Evolutionary conservation across 768 basidiomycete genomes (phyloP).

Genomic region (Auriculariales sp.): DNA sequence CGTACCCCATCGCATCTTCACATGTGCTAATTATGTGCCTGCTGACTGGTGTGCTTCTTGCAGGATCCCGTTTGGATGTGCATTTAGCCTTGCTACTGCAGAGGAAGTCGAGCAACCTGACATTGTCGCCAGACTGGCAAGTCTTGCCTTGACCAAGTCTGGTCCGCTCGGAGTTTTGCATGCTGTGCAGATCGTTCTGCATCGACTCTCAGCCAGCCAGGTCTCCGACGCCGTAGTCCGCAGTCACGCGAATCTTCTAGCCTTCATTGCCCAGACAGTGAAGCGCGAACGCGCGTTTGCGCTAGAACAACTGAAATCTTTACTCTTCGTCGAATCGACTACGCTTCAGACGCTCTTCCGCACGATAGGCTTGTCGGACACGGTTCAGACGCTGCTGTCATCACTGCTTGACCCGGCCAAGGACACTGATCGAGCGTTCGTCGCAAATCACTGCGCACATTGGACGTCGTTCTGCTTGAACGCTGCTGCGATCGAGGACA

Average conservation of each 20-base stretch:
- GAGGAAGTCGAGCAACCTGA: slow-evolving; percentile 10
- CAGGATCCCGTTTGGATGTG: slow-evolving; percentile 26
- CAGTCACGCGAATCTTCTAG: slow-evolving; percentile 18
- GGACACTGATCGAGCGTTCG: slow-evolving; percentile 22
- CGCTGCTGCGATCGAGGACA: slow-evolving; percentile 8
- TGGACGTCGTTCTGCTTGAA: slow-evolving; percentile 23
- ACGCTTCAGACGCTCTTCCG: slow-evolving; percentile 1
- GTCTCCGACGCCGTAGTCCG: neutral
- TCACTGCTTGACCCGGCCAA: slow-evolving; percentile 22
- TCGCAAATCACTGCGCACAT: slow-evolving; percentile 24
- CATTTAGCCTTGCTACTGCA: slow-evolving; percentile 25
- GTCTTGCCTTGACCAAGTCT: too few species aligned
- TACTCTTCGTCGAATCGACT: slow-evolving; percentile 2
- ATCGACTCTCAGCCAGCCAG: neutral
- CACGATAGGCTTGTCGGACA: neutral
- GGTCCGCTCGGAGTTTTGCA: too few species aligned
- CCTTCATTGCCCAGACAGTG: neutral
- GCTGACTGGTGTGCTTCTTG: slow-evolving; percentile 1
- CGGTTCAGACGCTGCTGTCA: too few species aligned
- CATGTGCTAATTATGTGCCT: too few species aligned
- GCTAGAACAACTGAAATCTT: slow-evolving; percentile 1
- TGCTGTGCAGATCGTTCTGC: neutral
- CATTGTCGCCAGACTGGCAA: slow-evolving; percentile 12
- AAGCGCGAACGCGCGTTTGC: neutral
- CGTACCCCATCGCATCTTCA: too few species aligned